phyloP scores from a whole-genome alignment of 768 basidiomycete genomes.

The Mycena epipterygia region DNA sequence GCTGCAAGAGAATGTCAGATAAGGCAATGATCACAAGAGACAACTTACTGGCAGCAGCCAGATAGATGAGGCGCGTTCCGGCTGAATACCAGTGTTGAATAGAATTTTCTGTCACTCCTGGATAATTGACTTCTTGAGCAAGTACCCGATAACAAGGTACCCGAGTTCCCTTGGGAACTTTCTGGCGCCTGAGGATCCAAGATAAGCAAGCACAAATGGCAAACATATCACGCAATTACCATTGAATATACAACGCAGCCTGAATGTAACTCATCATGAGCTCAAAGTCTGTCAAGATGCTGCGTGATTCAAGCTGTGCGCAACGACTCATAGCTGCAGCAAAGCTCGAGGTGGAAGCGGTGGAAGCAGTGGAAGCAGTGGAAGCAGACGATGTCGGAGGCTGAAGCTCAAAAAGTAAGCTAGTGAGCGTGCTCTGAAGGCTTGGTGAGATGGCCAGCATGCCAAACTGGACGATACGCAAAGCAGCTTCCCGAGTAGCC shows the following conservation, averaged over 20 bases:
- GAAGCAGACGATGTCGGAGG: neutral
- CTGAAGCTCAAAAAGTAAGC: neutral
- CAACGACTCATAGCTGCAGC: neutral
- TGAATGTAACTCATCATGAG: neutral
- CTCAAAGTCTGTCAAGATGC: neutral
- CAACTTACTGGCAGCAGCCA: neutral
- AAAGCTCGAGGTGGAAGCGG: neutral
- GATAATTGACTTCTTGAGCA: neutral
- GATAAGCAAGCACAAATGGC: neutral
- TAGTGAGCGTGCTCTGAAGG: neutral
- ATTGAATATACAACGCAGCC: neutral
- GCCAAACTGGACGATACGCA: neutral
- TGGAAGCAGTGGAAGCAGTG: neutral
- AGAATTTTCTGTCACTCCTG: neutral
- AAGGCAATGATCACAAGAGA: neutral
- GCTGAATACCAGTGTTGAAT: neutral
- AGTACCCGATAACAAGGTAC: neutral
- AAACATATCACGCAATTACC: neutral
- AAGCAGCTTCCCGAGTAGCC: neutral
- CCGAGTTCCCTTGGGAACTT: neutral
- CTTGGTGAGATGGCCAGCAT: neutral
- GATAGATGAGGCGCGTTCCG: neutral
- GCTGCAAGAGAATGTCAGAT: neutral
- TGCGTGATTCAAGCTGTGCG: neutral
- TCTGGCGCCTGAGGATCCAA: neutral